Conservation (phyloP, 2,329 filamentous ascomycete species). For the Penicillium sp. region DNA sequence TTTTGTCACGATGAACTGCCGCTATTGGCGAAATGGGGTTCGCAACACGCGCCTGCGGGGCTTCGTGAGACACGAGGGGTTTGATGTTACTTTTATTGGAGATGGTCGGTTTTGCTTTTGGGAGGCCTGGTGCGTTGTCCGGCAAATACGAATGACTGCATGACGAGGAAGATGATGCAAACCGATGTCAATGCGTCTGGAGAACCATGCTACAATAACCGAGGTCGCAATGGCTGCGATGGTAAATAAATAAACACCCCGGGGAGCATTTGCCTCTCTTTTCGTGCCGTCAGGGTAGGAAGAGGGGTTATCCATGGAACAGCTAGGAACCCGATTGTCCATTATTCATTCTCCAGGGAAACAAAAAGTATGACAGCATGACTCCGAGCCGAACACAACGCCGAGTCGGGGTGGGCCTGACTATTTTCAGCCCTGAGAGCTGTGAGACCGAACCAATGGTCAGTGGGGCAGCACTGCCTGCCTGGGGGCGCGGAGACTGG, state of each 20-base stretch:
- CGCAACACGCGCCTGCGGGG: background rate
- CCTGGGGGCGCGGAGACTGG: background rate
- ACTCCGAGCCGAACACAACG: constrained; percentile 4
- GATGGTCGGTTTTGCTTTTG: background rate
- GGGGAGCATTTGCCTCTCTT: background rate
- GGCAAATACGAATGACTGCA: constrained; percentile 1
- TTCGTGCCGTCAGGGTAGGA: background rate
- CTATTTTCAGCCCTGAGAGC: constrained; percentile 19
- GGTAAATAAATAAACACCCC: background rate
- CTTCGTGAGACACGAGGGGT: background rate
- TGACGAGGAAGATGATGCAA: background rate
- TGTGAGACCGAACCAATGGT: constrained; percentile 17
- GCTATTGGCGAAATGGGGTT: background rate
- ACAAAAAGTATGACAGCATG: constrained; percentile 8
- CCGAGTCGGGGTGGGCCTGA: constrained; percentile 6
- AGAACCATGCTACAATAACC: background rate
- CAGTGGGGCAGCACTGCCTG: constrained; percentile 4
- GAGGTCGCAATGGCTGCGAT: too few species aligned
- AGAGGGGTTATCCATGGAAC: background rate
- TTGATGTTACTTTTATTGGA: background rate
- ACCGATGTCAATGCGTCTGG: background rate
- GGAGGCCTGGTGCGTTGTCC: background rate
- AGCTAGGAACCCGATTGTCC: background rate
- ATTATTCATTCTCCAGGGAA: background rate
- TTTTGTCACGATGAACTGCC: background rate